These are phyloP conservation scores for Cryptosporidium felis DNA, from an alignment of 169 alveolate species.

Conservation along the genomic window DNA sequence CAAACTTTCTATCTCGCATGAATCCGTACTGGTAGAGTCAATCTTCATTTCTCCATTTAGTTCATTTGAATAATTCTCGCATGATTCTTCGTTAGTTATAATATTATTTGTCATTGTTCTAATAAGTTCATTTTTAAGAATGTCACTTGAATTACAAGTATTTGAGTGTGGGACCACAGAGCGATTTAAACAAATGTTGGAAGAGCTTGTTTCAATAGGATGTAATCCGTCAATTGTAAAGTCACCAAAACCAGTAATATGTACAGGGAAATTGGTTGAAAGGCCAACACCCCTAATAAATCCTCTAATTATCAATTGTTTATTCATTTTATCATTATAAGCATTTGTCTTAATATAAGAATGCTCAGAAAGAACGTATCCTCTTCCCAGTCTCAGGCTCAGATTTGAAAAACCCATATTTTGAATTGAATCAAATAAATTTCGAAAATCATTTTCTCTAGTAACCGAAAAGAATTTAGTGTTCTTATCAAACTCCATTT, in stretches of 20 bases:
- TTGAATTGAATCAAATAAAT: constrained; percentile 2
- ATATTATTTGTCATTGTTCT: constrained; percentile 17
- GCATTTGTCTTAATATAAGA: constrained; percentile 21
- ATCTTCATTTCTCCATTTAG: constrained; percentile 71
- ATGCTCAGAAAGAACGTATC: constrained; percentile 70
- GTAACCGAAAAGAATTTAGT: constrained; percentile 72
- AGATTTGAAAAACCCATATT: constrained; percentile 51
- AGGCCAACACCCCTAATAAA: constrained; percentile 79
- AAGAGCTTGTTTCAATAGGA: too few species aligned
- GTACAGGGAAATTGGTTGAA: constrained; percentile 77
- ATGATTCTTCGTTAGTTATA: constrained; percentile 25
- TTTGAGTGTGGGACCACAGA: background rate
- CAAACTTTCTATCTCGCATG: constrained; percentile 74
- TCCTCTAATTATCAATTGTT: constrained; percentile 77
- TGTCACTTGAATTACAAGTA: background rate
- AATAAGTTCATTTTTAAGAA: constrained; percentile 11
- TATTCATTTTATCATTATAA: constrained; percentile 64
- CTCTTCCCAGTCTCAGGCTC: constrained; percentile 69
- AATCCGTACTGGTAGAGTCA: constrained; percentile 72
- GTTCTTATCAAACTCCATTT: constrained; percentile 78
- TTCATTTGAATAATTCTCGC: constrained; percentile 13
- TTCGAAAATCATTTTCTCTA: constrained; percentile 26
- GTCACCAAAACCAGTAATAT: constrained; percentile 83
- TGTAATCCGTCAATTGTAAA: constrained; percentile 76
- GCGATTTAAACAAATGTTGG: background rate